A percentile compares a stretch with the other conserved stretches of the same genome.
Conservation (phyloP, 2,329 filamentous ascomycete genomes). For the Corynespora cassiicola region DNA sequence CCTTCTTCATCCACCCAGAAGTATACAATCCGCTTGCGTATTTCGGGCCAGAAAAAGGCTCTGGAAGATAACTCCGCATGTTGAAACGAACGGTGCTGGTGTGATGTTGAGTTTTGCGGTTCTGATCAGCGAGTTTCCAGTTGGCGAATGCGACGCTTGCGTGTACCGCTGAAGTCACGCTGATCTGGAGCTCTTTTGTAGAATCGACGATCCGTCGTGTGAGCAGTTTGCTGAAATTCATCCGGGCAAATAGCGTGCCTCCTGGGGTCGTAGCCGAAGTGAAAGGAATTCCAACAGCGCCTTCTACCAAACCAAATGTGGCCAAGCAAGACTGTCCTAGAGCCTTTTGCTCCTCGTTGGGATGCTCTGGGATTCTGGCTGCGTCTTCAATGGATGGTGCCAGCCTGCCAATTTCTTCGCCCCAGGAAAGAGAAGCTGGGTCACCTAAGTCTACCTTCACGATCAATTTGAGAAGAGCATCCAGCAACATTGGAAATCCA, state of each 20-base stretch:
- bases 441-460: neutral
- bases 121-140: neutral
- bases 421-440: neutral
- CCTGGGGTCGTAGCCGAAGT: neutral
- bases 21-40: conserved; percentile 1
- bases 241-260: neutral
- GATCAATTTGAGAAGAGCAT: neutral
- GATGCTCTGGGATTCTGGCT: no score
- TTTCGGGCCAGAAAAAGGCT: neutral
- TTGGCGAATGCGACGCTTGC: conserved; percentile 4
- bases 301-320: no score
- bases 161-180: conserved; percentile 2
- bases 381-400: conserved; percentile 1
- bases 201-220: neutral
- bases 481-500: conserved; percentile 1
- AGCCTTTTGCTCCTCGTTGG: no score
- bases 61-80: neutral
- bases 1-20: conserved; percentile 3
- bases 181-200: neutral
- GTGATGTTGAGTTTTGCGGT: conserved; percentile 1
- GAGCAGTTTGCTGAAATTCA: neutral
- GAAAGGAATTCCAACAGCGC: neutral
- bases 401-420: conserved; percentile 1
- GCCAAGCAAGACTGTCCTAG: no score
- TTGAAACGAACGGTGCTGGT: conserved; percentile 1